A percentile compares a stretch with the other conserved stretches of the same genome.
Conservation (phyloP, 768 basidiomycete genomes). For the Amanita brunnescens region DNA sequence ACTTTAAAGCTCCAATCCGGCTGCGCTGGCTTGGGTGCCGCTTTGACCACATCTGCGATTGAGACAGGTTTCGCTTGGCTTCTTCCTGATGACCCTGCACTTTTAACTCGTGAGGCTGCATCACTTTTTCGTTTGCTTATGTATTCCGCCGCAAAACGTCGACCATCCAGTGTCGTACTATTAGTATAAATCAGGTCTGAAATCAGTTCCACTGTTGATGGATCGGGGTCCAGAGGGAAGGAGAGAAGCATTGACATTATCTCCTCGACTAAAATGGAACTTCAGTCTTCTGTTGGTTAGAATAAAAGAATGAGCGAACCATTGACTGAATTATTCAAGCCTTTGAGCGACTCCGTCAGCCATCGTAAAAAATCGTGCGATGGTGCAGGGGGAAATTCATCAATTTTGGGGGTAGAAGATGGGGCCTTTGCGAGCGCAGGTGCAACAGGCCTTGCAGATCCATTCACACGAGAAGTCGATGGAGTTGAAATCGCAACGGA, state of each 20-base stretch:
- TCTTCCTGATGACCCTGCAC: conserved; percentile 17
- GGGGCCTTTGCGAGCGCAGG: conserved; percentile 24
- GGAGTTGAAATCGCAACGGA: conserved; percentile 10
- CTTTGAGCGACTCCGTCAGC: conserved; percentile 79
- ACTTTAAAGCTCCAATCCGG: conserved; percentile 89
- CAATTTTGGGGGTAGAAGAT: conserved; percentile 33
- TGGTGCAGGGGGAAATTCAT: conserved; percentile 59
- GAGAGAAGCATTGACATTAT: conserved; percentile 92
- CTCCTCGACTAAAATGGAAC: conserved; percentile 69
- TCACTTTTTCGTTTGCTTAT: conserved; percentile 82
- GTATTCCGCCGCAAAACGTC: conserved; percentile 91
- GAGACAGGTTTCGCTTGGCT: conserved; percentile 50
- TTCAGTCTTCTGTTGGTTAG: neutral
- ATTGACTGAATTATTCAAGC: conserved; percentile 62
- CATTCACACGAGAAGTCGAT: conserved; percentile 27
- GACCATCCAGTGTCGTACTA: conserved; percentile 90
- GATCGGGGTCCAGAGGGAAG: conserved; percentile 86
- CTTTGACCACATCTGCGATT: conserved; percentile 87
- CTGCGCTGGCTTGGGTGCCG: conserved; percentile 67
- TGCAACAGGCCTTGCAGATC: conserved; percentile 15
- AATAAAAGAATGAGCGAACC: conserved; percentile 30
- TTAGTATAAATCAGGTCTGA: conserved; percentile 92
- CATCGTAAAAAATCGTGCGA: conserved; percentile 91
- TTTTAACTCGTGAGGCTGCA: conserved; percentile 26
- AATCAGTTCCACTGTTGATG: conserved; percentile 82